A percentile compares a stretch with the other conserved stretches of the same genome.
Conservation (phyloP, 257 asterid species). For the Solanum arcanum region DNA sequence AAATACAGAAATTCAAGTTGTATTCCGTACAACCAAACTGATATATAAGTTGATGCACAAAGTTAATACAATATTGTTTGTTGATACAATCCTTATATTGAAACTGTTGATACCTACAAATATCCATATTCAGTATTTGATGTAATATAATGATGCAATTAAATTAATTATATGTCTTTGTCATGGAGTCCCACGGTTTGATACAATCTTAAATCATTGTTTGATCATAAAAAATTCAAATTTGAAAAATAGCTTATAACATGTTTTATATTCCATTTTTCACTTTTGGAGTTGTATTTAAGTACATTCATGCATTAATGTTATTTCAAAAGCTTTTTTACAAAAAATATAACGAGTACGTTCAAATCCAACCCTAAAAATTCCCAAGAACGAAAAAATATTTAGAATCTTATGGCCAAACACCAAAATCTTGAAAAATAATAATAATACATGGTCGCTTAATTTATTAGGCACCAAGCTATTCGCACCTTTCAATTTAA, state of each 20-base stretch:
- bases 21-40: neutral
- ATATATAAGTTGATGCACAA: neutral
- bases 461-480: neutral
- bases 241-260: neutral
- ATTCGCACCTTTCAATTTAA: neutral
- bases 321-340: neutral
- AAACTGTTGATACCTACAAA: neutral
- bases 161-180: neutral
- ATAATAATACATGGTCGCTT: neutral
- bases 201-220: neutral
- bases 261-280: neutral
- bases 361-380: neutral
- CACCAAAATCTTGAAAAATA: neutral
- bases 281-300: neutral
- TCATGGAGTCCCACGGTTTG: neutral
- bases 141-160: no score
- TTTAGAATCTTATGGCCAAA: neutral
- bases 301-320: neutral
- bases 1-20: neutral
- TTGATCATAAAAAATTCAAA: no score
- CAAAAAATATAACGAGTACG: neutral
- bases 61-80: neutral
- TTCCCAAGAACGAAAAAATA: neutral
- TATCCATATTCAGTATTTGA: neutral
- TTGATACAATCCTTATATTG: neutral